Percentiles rank a stretch among this genome's conserved stretches.
Conservation (phyloP, 2,329 filamentous ascomycete species). For the Hymenoscyphus albidus region DNA sequence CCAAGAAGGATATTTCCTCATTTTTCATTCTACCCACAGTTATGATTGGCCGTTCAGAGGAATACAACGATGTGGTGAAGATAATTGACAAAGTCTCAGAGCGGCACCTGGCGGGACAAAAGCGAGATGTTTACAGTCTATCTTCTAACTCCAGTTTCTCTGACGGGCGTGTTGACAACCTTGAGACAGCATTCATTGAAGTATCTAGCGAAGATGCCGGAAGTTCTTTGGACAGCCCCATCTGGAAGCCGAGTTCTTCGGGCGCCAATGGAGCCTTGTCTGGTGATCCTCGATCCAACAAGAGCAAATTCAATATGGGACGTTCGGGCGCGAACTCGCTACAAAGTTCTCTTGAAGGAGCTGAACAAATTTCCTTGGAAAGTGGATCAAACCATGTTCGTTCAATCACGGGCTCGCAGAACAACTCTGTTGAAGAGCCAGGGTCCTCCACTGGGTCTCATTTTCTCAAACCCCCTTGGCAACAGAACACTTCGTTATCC, state of each 20-base stretch:
- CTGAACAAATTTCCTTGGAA: slow-evolving; percentile 10
- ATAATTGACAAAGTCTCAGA: slow-evolving; percentile 74
- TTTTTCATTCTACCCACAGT: slow-evolving; percentile 81
- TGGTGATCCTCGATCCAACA: slow-evolving; percentile 14
- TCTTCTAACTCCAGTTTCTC: slow-evolving; percentile 54
- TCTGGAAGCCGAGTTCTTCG: slow-evolving; percentile 31
- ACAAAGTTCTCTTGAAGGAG: not conserved
- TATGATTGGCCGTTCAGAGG: slow-evolving; percentile 75
- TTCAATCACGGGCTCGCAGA: slow-evolving; percentile 23
- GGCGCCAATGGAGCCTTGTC: slow-evolving; percentile 10
- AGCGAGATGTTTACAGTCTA: slow-evolving; percentile 42
- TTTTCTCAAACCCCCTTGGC: slow-evolving; percentile 25
- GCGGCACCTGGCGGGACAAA: slow-evolving; percentile 52
- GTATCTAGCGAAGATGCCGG: slow-evolving; percentile 54
- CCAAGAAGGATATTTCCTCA: slow-evolving; percentile 81
- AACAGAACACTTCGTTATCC: slow-evolving; percentile 28
- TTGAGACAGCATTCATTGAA: slow-evolving; percentile 41
- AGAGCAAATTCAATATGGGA: slow-evolving; percentile 11
- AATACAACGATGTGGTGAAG: slow-evolving; percentile 65
- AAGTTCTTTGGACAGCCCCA: slow-evolving; percentile 42
- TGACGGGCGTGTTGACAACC: slow-evolving; percentile 33
- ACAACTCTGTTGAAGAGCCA: slow-evolving; percentile 25
- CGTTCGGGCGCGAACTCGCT: slow-evolving; percentile 1
- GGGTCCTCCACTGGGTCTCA: slow-evolving; percentile 17
- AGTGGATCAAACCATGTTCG: slow-evolving; percentile 17